Evolutionary conservation across 768 basidiomycete species (phyloP), one percentile per base, ranked within the genome.

Genomic region (Suillus cothurnatus): DNA sequence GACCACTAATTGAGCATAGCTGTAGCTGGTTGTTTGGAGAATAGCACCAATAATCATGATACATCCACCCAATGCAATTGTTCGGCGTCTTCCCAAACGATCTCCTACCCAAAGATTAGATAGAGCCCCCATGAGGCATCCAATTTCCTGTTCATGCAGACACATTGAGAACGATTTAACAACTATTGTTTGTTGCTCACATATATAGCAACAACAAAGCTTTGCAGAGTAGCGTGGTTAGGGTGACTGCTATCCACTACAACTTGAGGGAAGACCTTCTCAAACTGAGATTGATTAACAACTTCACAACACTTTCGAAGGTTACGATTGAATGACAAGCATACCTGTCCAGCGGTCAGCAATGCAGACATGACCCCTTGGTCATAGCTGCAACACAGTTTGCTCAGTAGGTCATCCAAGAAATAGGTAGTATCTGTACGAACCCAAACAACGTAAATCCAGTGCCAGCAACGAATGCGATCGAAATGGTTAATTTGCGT

Each of bases 361-460:
- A 89, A 77, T 21, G 87, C 86, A n/a, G 84, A 85, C 88, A 90
- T 88, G 38, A 89, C 88, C 50, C 88, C 88, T 71, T 89, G 89
- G 69, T 89, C 88, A 74, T 88, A 89, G 32, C 86, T 87, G 31
- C 19, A 32, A 32, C 41, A 28, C 38, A 28, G 17, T 12, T 39
- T 17, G 26, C 26, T 59, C 17, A 26, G 26, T 12, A 39, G 23
- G 4, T 28, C 21, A 2, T 39, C 17, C 36, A 57, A 5, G 19
- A 26, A 19, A 28, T 5, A 26, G 9, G 19, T 19, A 19, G 38
- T 11, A 39, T 59, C 19, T 39, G 38, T 59, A 67, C 79, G 58
- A 68, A 85, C 80, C 89, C 88, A 66, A 88, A 88, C n/a, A 86
- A 77, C 14, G 85, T 87, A 72, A 88, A 87, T 4, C 86, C 86